These are phyloP conservation scores for Picea engelmannii DNA, from an alignment of 83 land plant genomes.

Conservation along the genomic window DNA sequence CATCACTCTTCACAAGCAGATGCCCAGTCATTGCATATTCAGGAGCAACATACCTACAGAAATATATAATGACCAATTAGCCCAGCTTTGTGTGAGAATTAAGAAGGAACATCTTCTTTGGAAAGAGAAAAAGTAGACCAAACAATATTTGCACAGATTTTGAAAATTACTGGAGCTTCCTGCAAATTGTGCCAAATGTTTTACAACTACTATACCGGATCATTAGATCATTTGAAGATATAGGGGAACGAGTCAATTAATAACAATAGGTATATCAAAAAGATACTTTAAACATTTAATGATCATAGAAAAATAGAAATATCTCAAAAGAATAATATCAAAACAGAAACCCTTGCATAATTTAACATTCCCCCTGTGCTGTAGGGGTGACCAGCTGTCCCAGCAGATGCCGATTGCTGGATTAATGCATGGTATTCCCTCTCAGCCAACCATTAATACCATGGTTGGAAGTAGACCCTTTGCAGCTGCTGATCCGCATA, in stretches of 20 bases:
- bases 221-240: background rate
- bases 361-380: too few relatives aligned
- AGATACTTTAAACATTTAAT: background rate
- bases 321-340: background rate
- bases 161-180: background rate
- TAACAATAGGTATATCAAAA: background rate
- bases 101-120: background rate
- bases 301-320: background rate
- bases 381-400: too few relatives aligned
- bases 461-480: too few relatives aligned
- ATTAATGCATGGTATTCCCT: too few relatives aligned
- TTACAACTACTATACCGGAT: too few relatives aligned
- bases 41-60: constrained; percentile 66
- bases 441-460: too few relatives aligned
- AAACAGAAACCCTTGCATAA: constrained; percentile 2
- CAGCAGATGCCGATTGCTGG: too few relatives aligned
- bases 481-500: too few relatives aligned
- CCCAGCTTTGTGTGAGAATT: constrained; percentile 1
- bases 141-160: background rate
- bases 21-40: constrained; percentile 86
- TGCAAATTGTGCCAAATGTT: background rate
- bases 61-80: background rate
- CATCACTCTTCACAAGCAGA: constrained; percentile 71
- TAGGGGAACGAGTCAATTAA: background rate
- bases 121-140: too few relatives aligned